A percentile compares a stretch with the other conserved stretches of the same genome.
These are phyloP conservation scores for Plasmodium malariae DNA, from an alignment of 169 alveolate genomes.

Conservation along the genomic window DNA sequence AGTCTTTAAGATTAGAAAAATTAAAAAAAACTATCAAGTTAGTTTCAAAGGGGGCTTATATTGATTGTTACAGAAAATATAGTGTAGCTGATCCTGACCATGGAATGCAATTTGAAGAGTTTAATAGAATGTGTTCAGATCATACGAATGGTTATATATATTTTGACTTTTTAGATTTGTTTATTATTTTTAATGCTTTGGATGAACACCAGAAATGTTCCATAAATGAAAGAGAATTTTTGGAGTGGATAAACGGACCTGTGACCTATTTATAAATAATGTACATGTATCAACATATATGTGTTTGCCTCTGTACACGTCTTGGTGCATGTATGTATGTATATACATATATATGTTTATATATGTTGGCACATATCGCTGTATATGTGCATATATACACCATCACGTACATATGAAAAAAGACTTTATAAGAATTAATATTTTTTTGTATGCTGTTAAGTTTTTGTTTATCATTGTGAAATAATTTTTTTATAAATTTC, in stretches of 20 bases:
- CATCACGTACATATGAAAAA: conserved; percentile 5
- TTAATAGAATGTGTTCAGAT: conserved; percentile 92
- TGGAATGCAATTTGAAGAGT: conserved; percentile 94
- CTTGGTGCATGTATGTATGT: neutral
- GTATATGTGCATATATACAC: neutral
- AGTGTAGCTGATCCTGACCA: conserved; percentile 92
- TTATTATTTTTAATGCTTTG: conserved; percentile 90
- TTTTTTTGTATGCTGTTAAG: conserved; percentile 74
- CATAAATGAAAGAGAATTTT: conserved; percentile 91
- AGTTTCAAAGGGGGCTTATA: conserved; percentile 89
- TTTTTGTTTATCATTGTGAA: conserved; percentile 75
- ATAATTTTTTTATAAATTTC: conserved; percentile 17
- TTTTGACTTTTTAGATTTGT: conserved; percentile 90
- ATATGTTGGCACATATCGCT: neutral
- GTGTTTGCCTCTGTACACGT: neutral
- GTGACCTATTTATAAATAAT: conserved; percentile 51
- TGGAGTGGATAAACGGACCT: conserved; percentile 92
- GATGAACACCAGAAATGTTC: conserved; percentile 94
- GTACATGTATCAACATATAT: neutral
- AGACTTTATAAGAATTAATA: conserved; percentile 10
- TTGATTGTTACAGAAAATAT: conserved; percentile 90
- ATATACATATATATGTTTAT: neutral
- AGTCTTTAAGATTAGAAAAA: conserved; percentile 90
- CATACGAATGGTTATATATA: conserved; percentile 90
- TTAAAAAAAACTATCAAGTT: conserved; percentile 87